Evolutionary conservation across 495 filamentous ascomycete genomes (phyloP).

Genomic region (Lasiosphaeria ovina): DNA sequence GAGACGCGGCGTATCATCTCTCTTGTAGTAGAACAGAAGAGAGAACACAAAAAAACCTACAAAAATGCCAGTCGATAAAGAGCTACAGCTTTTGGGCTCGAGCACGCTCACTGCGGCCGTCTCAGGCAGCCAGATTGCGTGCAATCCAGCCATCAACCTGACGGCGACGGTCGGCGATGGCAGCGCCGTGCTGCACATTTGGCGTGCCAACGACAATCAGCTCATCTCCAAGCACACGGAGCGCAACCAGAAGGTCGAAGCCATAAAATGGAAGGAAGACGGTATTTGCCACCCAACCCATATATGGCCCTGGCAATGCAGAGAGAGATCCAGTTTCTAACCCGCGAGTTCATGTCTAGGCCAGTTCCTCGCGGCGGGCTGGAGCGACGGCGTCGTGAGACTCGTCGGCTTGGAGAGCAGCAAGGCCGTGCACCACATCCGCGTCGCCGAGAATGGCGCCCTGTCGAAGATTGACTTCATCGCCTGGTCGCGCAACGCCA

Average conservation of each 20-base stretch:
- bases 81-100: slow-evolving; percentile 42
- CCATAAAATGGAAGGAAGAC: slow-evolving; percentile 74
- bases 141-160: slow-evolving; percentile 82
- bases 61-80: background rate
- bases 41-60: background rate
- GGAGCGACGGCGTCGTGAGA: slow-evolving; percentile 68
- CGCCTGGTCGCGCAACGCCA: slow-evolving; percentile 71
- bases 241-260: slow-evolving; percentile 51
- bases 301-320: slow-evolving; percentile 9
- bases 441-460: slow-evolving; percentile 29
- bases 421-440: slow-evolving; percentile 72
- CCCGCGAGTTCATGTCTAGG: slow-evolving; percentile 39
- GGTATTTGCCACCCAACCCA: slow-evolving; percentile 49
- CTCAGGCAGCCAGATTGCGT: slow-evolving; percentile 53
- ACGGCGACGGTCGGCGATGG: slow-evolving; percentile 70
- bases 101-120: slow-evolving; percentile 41
- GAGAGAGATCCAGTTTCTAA: background rate
- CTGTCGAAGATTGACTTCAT: slow-evolving; percentile 58
- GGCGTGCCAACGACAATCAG: slow-evolving; percentile 42
- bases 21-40: background rate
- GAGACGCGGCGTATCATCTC: background rate
- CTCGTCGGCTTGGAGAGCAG: slow-evolving; percentile 72
- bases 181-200: slow-evolving; percentile 63
- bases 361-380: slow-evolving; percentile 73
- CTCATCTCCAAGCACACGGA: slow-evolving; percentile 46